phyloP scores from a whole-genome alignment of 116 monocot species.

The Trichopus zeylanicus region DNA sequence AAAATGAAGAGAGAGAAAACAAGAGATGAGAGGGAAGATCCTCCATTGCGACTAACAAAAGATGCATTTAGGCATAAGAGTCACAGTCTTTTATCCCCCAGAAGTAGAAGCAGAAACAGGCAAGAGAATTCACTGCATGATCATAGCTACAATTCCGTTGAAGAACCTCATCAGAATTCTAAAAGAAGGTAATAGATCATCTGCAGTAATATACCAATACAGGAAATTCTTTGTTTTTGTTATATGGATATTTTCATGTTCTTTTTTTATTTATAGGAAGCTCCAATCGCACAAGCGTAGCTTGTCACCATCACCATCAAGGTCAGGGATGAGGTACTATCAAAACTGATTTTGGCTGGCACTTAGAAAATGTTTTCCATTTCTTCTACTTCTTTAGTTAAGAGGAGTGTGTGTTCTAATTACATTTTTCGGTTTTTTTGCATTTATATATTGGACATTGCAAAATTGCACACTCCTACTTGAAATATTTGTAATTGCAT shows the following conservation, averaged over 20 bases:
- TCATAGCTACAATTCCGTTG: constrained; percentile 47
- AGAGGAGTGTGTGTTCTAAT: background rate
- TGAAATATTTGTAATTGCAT: no score
- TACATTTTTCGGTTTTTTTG: background rate
- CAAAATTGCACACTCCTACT: no score
- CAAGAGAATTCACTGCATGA: constrained; percentile 34
- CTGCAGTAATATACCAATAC: no score
- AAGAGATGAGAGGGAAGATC: constrained; percentile 50
- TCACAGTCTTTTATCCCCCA: constrained; percentile 60
- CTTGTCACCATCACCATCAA: constrained; percentile 63
- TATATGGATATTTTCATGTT: background rate
- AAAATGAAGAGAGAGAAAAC: constrained; percentile 35
- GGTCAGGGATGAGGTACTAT: constrained; percentile 63
- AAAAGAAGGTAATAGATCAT: constrained; percentile 48
- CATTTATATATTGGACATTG: no score
- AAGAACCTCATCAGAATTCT: constrained; percentile 56
- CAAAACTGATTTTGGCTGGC: background rate
- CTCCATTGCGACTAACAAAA: constrained; percentile 20
- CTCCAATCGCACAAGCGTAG: constrained; percentile 34
- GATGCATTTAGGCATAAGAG: constrained; percentile 32
- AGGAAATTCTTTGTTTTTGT: constrained; percentile 1
- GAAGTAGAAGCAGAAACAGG: constrained; percentile 30
- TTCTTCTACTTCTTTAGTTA: background rate
- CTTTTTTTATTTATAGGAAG: constrained; percentile 34
- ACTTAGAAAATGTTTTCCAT: no score